A percentile compares a stretch with the other conserved stretches of the same genome.
These are phyloP conservation scores for Dioszegia hungarica DNA, from an alignment of 768 basidiomycete genomes.

Conservation along the genomic window DNA sequence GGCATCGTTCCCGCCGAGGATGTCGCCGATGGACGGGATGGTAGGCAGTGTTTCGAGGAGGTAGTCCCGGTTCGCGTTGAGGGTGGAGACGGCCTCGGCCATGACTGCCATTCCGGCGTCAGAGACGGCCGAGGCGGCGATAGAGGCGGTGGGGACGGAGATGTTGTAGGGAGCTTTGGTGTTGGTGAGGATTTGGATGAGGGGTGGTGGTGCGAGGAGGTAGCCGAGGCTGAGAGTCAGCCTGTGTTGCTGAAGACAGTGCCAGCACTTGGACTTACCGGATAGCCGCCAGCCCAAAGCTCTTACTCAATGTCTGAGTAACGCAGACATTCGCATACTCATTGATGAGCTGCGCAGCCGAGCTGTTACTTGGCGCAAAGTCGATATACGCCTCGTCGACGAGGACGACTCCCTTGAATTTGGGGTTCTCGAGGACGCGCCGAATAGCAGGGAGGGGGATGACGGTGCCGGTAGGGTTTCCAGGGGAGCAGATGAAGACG, in stretches of 20 bases:
- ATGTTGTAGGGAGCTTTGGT: slow-evolving; percentile 98
- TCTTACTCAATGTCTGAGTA: slow-evolving; percentile 94
- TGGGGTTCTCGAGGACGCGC: slow-evolving; percentile 66
- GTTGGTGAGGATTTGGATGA: slow-evolving; percentile 86
- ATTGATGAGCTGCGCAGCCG: slow-evolving; percentile 66
- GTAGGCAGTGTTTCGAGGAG: slow-evolving; percentile 57
- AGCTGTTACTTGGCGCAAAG: slow-evolving; percentile 63
- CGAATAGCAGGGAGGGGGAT: slow-evolving; percentile 69
- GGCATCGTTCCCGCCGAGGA: slow-evolving; percentile 77
- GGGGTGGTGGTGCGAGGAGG: slow-evolving; percentile 78
- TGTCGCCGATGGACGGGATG: slow-evolving; percentile 55
- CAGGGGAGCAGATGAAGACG: slow-evolving; percentile 91
- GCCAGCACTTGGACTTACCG: slow-evolving; percentile 63
- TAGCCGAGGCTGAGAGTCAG: slow-evolving; percentile 66
- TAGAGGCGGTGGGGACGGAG: slow-evolving; percentile 76
- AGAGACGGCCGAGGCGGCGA: slow-evolving; percentile 74
- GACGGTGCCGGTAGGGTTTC: slow-evolving; percentile 89
- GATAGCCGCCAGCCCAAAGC: slow-evolving; percentile 92
- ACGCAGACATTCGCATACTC: slow-evolving; percentile 86
- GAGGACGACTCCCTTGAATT: slow-evolving; percentile 84
- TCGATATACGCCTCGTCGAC: slow-evolving; percentile 99
- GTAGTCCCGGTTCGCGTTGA: slow-evolving; percentile 58
- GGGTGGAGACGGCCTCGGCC: slow-evolving; percentile 60
- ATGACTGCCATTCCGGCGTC: slow-evolving; percentile 61
- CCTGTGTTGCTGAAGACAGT: not conserved